These are phyloP conservation scores for Starmerella geochares DNA, from an alignment of 805 yeast species.

Conservation along the genomic window DNA sequence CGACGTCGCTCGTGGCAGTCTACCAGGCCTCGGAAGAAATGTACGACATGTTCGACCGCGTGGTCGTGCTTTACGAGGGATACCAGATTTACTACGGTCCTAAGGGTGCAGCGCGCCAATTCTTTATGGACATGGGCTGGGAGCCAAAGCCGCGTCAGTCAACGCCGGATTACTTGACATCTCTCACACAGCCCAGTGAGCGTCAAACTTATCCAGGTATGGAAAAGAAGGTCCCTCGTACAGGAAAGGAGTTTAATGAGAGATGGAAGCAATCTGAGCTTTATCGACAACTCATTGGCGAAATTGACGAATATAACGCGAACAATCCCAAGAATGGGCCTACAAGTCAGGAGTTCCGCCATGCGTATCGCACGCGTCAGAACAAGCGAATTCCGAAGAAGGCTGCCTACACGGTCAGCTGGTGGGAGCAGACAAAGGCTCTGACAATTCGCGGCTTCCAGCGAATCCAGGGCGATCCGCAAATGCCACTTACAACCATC, in stretches of 20 bases:
- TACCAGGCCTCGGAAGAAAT: slow-evolving; percentile 62
- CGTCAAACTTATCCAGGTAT: slow-evolving; percentile 42
- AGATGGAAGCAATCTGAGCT: slow-evolving; percentile 48
- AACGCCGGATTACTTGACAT: slow-evolving; percentile 61
- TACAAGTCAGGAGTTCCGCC: slow-evolving; percentile 33
- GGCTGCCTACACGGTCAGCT: slow-evolving; percentile 40
- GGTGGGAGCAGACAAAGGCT: slow-evolving; percentile 41
- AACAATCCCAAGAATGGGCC: slow-evolving; percentile 25
- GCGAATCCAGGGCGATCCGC: slow-evolving; percentile 47
- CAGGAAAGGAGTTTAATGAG: slow-evolving; percentile 51
- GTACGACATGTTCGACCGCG: slow-evolving; percentile 55
- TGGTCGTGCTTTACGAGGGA: slow-evolving; percentile 49
- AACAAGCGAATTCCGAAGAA: slow-evolving; percentile 33
- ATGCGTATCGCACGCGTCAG: slow-evolving; percentile 35
- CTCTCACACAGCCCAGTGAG: slow-evolving; percentile 58
- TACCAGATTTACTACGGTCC: slow-evolving; percentile 60
- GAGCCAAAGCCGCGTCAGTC: slow-evolving; percentile 55
- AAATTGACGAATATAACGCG: slow-evolving; percentile 39
- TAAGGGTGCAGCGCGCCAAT: slow-evolving; percentile 42
- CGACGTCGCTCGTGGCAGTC: slow-evolving; percentile 57
- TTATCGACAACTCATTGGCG: slow-evolving; percentile 35
- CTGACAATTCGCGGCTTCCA: slow-evolving; percentile 46
- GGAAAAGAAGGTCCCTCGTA: slow-evolving; percentile 46
- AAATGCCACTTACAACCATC: slow-evolving; percentile 39
- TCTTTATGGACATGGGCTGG: slow-evolving; percentile 57